A percentile compares a stretch with the other conserved stretches of the same genome.
phyloP scores from a whole-genome alignment of 108 stramenopile species.

The Nitzschia sp. region DNA sequence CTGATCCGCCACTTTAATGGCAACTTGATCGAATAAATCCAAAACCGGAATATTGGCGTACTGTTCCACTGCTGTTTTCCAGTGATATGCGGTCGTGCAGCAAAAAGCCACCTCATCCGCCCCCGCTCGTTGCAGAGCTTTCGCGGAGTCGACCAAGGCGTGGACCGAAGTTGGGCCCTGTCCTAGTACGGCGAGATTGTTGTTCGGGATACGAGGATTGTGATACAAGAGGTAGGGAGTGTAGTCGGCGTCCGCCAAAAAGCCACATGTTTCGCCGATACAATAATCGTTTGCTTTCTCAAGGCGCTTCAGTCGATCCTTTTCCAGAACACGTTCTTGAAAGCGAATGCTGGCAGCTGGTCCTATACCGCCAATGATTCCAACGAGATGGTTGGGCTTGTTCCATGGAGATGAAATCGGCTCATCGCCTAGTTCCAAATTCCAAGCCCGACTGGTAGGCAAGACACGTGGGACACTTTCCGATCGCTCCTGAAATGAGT shows the following conservation, averaged over 20 bases:
- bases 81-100: constrained; percentile 1
- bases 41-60: not conserved
- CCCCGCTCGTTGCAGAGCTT: constrained; percentile 1
- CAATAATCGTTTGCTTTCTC: not conserved
- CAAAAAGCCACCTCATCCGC: not conserved
- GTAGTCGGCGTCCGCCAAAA: not conserved
- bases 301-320: not conserved
- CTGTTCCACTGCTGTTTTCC: not conserved
- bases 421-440: not conserved
- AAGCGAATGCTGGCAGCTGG: not conserved
- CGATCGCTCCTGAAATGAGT: not conserved
- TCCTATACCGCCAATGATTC: constrained; percentile 1
- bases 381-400: not conserved
- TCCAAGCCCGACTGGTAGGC: not conserved
- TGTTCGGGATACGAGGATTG: not conserved
- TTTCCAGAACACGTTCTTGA: constrained; percentile 6
- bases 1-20: not conserved
- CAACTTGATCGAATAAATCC: constrained; percentile 6
- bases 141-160: not conserved
- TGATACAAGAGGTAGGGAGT: constrained; percentile 7
- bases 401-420: not conserved
- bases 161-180: not conserved
- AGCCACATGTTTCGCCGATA: not conserved
- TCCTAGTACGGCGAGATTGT: not conserved
- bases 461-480: not conserved